phyloP scores from a whole-genome alignment of 2,329 filamentous ascomycete genomes.

The Beauveria sp. region DNA sequence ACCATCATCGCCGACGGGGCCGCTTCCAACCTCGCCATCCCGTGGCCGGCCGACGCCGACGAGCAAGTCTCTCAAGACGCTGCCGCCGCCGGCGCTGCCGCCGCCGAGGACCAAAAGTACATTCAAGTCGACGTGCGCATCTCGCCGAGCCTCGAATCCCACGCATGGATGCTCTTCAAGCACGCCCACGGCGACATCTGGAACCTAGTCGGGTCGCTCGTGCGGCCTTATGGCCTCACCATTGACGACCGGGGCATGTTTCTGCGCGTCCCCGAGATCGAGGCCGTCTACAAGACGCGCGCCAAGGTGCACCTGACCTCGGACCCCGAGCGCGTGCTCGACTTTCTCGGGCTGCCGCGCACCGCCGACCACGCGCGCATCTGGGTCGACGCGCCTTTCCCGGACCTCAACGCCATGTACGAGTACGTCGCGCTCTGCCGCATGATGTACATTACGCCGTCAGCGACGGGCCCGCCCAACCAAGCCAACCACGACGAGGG shows the following conservation, averaged over 20 bases:
- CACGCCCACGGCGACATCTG: slow-evolving; percentile 65
- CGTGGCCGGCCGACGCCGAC: slow-evolving; percentile 35
- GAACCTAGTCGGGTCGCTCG: slow-evolving; percentile 55
- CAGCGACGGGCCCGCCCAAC: slow-evolving; percentile 12
- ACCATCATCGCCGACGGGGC: slow-evolving; percentile 20
- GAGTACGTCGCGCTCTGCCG: slow-evolving; percentile 51
- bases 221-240: slow-evolving; percentile 59
- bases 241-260: slow-evolving; percentile 56
- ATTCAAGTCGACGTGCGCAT: slow-evolving; percentile 65
- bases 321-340: slow-evolving; percentile 47
- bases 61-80: background rate
- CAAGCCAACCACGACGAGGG: slow-evolving; percentile 6
- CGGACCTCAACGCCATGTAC: slow-evolving; percentile 47
- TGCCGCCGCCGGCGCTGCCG: background rate
- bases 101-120: slow-evolving; percentile 21
- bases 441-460: slow-evolving; percentile 44
- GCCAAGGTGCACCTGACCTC: slow-evolving; percentile 53
- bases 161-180: slow-evolving; percentile 60
- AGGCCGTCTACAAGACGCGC: slow-evolving; percentile 46
- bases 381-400: slow-evolving; percentile 49
- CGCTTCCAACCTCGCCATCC: slow-evolving; percentile 45
- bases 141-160: slow-evolving; percentile 32
- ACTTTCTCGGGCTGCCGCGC: slow-evolving; percentile 54
- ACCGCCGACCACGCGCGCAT: slow-evolving; percentile 15
- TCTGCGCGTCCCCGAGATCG: slow-evolving; percentile 61